phyloP scores from a whole-genome alignment of 2,329 filamentous ascomycete species.

The Arthrobotrys sinensis region DNA sequence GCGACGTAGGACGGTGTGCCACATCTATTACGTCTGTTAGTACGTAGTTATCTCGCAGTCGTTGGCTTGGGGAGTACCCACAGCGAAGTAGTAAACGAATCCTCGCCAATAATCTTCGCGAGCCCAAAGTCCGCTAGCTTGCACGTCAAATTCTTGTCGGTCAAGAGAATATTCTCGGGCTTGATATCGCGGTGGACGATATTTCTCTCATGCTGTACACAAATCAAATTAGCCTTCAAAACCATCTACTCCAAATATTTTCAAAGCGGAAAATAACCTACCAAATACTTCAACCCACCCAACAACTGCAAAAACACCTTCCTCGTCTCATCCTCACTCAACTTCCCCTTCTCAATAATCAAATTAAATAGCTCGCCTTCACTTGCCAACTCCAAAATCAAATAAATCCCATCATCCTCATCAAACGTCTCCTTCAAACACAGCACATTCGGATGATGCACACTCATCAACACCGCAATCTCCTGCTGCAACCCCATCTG shows the following conservation, averaged over 20 bases:
- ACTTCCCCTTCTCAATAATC: conserved; percentile 90
- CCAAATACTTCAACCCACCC: conserved; percentile 93
- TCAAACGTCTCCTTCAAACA: conserved; percentile 97
- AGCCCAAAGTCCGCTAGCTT: conserved; percentile 97
- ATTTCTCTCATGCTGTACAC: conserved; percentile 88
- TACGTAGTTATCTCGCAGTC: conserved; percentile 13
- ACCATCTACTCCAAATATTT: conserved; percentile 11
- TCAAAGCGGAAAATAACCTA: conserved; percentile 71
- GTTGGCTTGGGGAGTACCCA: conserved; percentile 68
- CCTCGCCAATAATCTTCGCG: conserved; percentile 98
- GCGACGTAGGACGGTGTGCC: conserved; percentile 78
- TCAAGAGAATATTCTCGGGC: conserved; percentile 92
- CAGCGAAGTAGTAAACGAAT: conserved; percentile 96
- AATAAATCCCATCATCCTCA: conserved; percentile 88
- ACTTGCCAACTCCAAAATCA: conserved; percentile 89
- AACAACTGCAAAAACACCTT: conserved; percentile 93
- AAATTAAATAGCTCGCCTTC: conserved; percentile 97
- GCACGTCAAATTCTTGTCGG: conserved; percentile 85
- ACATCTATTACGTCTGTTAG: conserved; percentile 38
- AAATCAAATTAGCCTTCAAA: conserved; percentile 39
- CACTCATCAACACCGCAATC: conserved; percentile 96
- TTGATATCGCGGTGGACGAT: conserved; percentile 99
- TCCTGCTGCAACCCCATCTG: conserved; percentile 92
- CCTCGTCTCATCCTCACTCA: conserved; percentile 85
- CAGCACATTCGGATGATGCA: conserved; percentile 92